These are phyloP conservation scores for Diplodia sapinea DNA, from an alignment of 2,329 filamentous ascomycete species.

Conservation along the genomic window DNA sequence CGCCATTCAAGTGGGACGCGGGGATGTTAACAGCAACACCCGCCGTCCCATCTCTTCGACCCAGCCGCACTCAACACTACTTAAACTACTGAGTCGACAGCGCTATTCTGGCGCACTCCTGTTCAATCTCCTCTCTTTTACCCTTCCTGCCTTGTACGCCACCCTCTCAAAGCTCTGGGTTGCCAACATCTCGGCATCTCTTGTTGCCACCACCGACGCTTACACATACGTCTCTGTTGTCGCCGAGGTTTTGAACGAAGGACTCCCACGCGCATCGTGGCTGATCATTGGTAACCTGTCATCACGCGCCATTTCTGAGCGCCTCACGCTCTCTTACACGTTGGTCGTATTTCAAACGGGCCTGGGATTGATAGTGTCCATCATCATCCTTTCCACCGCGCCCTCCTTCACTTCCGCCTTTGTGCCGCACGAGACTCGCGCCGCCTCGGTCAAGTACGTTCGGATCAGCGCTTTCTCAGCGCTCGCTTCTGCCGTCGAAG, in stretches of 20 bases:
- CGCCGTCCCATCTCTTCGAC: constrained; percentile 38
- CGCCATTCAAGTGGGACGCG: not conserved
- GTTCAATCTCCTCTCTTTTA: constrained; percentile 68
- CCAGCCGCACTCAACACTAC: not conserved
- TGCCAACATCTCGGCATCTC: constrained; percentile 65
- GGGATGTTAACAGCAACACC: not conserved
- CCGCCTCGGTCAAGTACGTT: constrained; percentile 66
- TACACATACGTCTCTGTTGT: constrained; percentile 74
- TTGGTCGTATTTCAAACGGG: constrained; percentile 60
- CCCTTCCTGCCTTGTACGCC: constrained; percentile 69
- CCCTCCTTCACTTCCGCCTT: constrained; percentile 65
- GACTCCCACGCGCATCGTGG: constrained; percentile 71
- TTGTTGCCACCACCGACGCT: constrained; percentile 68
- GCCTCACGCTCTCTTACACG: constrained; percentile 67
- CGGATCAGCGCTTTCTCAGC: constrained; percentile 68
- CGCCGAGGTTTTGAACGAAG: constrained; percentile 73
- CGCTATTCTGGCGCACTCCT: constrained; percentile 62
- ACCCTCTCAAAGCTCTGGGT: constrained; percentile 76
- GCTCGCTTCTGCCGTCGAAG: constrained; percentile 67
- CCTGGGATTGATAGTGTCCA: constrained; percentile 64
- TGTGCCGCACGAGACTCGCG: constrained; percentile 64
- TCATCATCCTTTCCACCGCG: constrained; percentile 63
- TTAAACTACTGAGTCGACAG: not conserved
- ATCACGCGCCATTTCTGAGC: constrained; percentile 56
- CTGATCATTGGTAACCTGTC: constrained; percentile 70